Evolutionary conservation across 2,329 filamentous ascomycete species (phyloP).

Genomic region (Colletotrichum sp.): DNA sequence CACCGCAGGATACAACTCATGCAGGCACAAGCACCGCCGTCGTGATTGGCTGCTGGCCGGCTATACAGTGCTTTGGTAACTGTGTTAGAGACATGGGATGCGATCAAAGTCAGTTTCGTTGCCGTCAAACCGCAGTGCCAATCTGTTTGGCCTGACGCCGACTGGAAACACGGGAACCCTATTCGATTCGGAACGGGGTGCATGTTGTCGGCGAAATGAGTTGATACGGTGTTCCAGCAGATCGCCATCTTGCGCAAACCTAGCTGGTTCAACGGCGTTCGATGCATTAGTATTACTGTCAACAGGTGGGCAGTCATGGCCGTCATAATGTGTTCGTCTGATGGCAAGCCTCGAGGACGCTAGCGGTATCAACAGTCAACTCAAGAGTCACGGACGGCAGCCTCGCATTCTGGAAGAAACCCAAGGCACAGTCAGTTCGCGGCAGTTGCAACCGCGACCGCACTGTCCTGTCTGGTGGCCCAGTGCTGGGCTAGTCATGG

Average conservation of each 20-base stretch:
- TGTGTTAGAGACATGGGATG: background rate
- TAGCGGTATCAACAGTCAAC: background rate
- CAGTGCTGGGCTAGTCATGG: slow-evolving; percentile 3
- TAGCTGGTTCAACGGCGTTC: background rate
- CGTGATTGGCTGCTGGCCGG: background rate
- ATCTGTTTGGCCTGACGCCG: background rate
- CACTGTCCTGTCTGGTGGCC: background rate
- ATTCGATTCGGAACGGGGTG: background rate
- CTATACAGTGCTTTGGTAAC: background rate
- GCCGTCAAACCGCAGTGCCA: background rate
- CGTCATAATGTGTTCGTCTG: slow-evolving; percentile 2
- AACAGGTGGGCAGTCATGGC: background rate
- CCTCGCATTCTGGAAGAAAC: background rate
- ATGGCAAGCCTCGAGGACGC: background rate
- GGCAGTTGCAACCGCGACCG: background rate
- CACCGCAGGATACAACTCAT: background rate
- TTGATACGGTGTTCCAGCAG: slow-evolving; percentile 8
- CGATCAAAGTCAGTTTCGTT: background rate
- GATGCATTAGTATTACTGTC: background rate
- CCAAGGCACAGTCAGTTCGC: background rate
- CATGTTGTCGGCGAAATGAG: background rate
- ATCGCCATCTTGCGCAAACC: background rate
- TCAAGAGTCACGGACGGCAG: background rate
- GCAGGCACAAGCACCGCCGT: background rate
- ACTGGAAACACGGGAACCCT: background rate